phyloP scores from a whole-genome alignment of 192 early-diverging fungal genomes.

The Linderina pennispora region DNA sequence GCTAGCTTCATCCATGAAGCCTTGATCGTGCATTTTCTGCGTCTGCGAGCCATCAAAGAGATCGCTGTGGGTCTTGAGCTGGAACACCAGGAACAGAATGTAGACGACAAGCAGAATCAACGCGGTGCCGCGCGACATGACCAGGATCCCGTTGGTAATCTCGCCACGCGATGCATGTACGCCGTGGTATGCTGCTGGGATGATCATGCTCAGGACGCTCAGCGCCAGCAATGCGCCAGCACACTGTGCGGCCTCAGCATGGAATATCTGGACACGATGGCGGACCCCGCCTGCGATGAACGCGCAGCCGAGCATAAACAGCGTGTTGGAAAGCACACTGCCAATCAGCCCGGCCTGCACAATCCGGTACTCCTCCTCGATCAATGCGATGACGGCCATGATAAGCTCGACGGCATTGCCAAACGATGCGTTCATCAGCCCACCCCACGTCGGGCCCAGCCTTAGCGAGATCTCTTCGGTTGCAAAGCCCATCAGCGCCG shows the following conservation, averaged over 20 bases:
- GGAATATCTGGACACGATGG: conserved; percentile 60
- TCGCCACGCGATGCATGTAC: conserved; percentile 44
- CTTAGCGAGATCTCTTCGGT: conserved; percentile 79
- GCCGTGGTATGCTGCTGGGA: conserved; percentile 64
- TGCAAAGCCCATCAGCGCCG: conserved; percentile 79
- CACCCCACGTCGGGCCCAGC: conserved; percentile 61
- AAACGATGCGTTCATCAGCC: conserved; percentile 63
- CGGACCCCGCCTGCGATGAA: conserved; percentile 79
- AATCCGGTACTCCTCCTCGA: conserved; percentile 53
- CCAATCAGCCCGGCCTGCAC: conserved; percentile 80
- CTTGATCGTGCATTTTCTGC: conserved; percentile 5
- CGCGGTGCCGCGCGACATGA: conserved; percentile 61
- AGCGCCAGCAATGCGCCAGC: conserved; percentile 59
- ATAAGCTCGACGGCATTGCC: conserved; percentile 64
- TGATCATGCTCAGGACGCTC: conserved; percentile 58
- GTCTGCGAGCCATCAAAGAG: conserved; percentile 38
- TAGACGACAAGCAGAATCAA: conserved; percentile 65
- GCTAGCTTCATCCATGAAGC: conserved; percentile 46
- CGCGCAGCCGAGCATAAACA: conserved; percentile 82
- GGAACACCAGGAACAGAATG: conserved; percentile 71
- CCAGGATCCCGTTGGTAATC: conserved; percentile 47
- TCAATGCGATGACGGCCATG: conserved; percentile 54
- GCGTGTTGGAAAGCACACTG: conserved; percentile 85
- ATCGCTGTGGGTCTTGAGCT: conserved; percentile 74
- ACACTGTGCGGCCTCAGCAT: conserved; percentile 66